Conservation (phyloP, 192 early-diverging fungal species). For the Rhizophagus prolifer region DNA sequence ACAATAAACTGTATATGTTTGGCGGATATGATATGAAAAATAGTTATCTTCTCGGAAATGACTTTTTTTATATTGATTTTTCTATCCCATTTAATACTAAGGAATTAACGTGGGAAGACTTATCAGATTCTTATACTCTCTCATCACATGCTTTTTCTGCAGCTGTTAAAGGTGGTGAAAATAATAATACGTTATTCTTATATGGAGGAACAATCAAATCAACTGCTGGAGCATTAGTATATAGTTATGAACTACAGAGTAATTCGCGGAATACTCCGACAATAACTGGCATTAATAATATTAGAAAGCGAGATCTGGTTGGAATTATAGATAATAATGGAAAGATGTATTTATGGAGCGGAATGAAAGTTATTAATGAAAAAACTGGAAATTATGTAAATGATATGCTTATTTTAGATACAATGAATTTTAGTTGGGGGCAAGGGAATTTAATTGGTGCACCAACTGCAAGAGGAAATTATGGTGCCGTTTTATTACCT, state of each 20-base stretch:
- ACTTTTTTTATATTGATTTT: background rate
- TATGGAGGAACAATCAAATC: background rate
- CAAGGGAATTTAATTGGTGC: background rate
- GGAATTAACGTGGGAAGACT: background rate
- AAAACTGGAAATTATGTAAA: background rate
- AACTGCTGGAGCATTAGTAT: background rate
- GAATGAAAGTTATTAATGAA: background rate
- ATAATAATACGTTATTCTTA: background rate
- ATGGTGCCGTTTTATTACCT: background rate
- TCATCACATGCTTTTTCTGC: background rate
- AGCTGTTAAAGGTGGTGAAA: background rate
- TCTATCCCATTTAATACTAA: background rate
- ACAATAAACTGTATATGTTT: background rate
- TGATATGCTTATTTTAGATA: background rate
- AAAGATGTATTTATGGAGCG: background rate
- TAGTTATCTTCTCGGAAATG: background rate
- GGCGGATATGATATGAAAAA: background rate
- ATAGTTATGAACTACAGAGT: background rate
- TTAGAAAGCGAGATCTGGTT: background rate
- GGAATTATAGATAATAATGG: background rate
- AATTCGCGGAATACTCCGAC: background rate
- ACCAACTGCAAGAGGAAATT: background rate
- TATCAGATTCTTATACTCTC: background rate
- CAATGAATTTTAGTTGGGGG: background rate
- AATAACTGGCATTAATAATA: background rate